Conservation (phyloP, 1,284 basidiomycete genomes). For the Anthracocystis setariae region DNA sequence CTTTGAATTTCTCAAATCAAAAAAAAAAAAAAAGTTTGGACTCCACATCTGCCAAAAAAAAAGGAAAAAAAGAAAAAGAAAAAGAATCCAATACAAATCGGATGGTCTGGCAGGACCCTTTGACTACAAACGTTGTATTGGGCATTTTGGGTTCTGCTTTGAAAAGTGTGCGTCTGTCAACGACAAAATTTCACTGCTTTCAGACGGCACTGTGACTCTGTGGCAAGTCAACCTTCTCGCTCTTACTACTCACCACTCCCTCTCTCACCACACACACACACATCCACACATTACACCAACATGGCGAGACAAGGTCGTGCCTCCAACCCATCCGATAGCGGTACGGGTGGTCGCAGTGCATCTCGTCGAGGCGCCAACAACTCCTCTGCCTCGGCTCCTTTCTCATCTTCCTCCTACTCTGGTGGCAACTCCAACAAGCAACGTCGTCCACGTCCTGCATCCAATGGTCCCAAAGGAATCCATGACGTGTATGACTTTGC, state of each 20-base stretch:
- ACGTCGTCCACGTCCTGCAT: conserved; percentile 13
- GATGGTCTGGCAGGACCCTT: conserved; percentile 13
- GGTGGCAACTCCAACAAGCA: conserved; percentile 14
- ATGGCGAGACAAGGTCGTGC: conserved; percentile 16
- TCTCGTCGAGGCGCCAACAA: conserved; percentile 9
- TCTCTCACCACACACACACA: neutral
- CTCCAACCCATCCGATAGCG: neutral
- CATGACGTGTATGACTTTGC: conserved; percentile 35
- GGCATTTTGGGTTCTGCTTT: neutral
- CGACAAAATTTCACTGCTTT: conserved; percentile 13
- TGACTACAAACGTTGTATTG: conserved; percentile 17
- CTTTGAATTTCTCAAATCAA: no score
- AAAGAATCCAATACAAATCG: no score
- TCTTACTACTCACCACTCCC: neutral
- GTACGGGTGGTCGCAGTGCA: conserved; percentile 3
- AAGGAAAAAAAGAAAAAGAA: conserved; percentile 9
- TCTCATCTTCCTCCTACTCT: conserved; percentile 29
- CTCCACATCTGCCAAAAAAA: conserved; percentile 7
- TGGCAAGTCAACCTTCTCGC: neutral
- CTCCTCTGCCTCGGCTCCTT: conserved; percentile 14
- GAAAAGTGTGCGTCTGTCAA: neutral
- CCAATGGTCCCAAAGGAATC: conserved; percentile 12
- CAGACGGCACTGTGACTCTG: neutral
- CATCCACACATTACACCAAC: neutral
- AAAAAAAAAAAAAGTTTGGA: conserved; percentile 12